These are phyloP conservation scores for Leishmania mexicana DNA, from an alignment of 208 protist genomes.

Conservation along the genomic window DNA sequence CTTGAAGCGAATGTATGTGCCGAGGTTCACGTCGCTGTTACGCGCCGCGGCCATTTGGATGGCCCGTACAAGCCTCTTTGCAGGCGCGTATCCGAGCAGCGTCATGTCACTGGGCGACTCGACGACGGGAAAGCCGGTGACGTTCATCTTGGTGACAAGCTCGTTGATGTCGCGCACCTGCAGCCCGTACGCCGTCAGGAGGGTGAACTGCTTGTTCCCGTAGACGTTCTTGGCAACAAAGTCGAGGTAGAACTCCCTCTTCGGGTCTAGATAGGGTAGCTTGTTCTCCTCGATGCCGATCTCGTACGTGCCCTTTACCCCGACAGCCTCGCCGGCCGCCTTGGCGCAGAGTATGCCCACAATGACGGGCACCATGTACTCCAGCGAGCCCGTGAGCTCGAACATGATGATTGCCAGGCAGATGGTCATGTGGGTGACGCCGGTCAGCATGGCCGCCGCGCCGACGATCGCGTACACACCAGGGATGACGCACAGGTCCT, in stretches of 20 bases:
- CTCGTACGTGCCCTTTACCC: constrained; percentile 78
- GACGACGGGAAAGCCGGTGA: constrained; percentile 79
- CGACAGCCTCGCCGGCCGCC: constrained; percentile 69
- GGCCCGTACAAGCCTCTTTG: constrained; percentile 58
- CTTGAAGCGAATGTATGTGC: constrained; percentile 56
- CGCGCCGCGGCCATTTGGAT: constrained; percentile 56
- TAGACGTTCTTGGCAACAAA: constrained; percentile 64
- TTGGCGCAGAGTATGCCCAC: constrained; percentile 76
- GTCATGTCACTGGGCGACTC: constrained; percentile 55
- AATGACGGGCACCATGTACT: constrained; percentile 81
- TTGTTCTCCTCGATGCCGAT: constrained; percentile 77
- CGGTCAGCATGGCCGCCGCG: constrained; percentile 90
- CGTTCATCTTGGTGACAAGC: constrained; percentile 56
- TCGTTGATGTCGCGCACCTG: constrained; percentile 68
- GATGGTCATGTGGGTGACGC: constrained; percentile 93
- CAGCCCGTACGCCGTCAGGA: constrained; percentile 65
- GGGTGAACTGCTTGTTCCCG: constrained; percentile 48
- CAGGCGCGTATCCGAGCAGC: constrained; percentile 71
- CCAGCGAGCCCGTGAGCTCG: constrained; percentile 89
- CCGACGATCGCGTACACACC: constrained; percentile 95
- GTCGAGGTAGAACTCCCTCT: constrained; percentile 72
- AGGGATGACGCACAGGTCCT: constrained; percentile 80
- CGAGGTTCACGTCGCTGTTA: constrained; percentile 47
- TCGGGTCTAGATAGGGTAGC: constrained; percentile 82
- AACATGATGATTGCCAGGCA: constrained; percentile 95